Evolutionary conservation across 1,284 basidiomycete species (phyloP), one percentile per base, ranked within the genome.

Genomic region (Fomitiporia mediterranea): DNA sequence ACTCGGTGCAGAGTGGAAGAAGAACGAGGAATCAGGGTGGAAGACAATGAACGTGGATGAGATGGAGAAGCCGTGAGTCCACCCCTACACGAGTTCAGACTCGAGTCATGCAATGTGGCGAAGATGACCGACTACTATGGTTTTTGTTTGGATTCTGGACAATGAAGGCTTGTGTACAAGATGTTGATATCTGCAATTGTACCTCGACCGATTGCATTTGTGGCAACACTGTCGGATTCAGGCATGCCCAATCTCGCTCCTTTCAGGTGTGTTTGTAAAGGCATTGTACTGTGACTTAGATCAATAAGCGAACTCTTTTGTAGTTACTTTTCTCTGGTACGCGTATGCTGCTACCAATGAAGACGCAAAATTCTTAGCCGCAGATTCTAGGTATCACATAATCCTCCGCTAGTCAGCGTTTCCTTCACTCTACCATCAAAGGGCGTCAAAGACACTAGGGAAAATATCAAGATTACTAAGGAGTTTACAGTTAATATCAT

Each of bases 401-500:
- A 85, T 62, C 88, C 86, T 0, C 84, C 87, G 0, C 70, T 84
- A 54, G 66, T 90, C 61, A 83, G 82, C 70, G 66, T 90, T 40
- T 84, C 83, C 2, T 79, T 84, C 61, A 65, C 68, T 21, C 65
- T 80, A 51, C 71, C 74, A 5, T 67, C 67, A 13, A 66, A 69
- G 15, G 70, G 71, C 23, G 68, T 74, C 46, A 84, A 86, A 70
- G 86, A 92, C 66, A 86, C 84, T 1, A 74, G 81, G 49, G 74
- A 75, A 56, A 91, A 91, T 64, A 85, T 91, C 62, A 71, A 80
- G 46, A 69, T 71, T 0, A 85, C 81, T 3, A 84, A 83, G 62
- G 77, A 86, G 65, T 93, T 92, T 67, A 84, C 82, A 4, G 82
- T 88, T 43, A 87, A 82, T 64, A 84, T 92, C 61, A 84, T 92